Percentiles rank a stretch among this genome's conserved stretches.
phyloP scores from a whole-genome alignment of 805 yeast species.

The Candida loeiensis region DNA sequence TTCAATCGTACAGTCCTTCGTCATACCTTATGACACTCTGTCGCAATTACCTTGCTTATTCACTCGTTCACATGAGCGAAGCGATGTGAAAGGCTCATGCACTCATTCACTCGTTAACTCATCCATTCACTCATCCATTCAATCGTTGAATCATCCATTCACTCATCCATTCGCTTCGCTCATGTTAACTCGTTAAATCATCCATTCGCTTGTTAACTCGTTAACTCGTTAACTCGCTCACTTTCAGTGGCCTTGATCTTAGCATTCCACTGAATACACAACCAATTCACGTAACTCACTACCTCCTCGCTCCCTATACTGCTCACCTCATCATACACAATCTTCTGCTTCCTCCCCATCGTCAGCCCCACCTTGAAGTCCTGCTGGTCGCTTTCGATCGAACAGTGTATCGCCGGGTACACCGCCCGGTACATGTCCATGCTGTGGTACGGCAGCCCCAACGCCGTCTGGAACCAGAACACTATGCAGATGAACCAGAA shows the following conservation, averaged over 20 bases:
- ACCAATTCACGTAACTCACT: slow-evolving; percentile 8
- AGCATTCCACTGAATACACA: neutral
- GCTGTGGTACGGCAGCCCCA: slow-evolving; percentile 90
- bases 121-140: too few species aligned
- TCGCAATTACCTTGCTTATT: too few species aligned
- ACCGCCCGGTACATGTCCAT: slow-evolving; percentile 86
- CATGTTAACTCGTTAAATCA: too few species aligned
- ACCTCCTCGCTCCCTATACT: slow-evolving; percentile 63
- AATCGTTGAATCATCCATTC: too few species aligned
- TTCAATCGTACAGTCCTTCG: too few species aligned
- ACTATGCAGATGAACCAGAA: slow-evolving; percentile 78
- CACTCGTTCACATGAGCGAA: too few species aligned
- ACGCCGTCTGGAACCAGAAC: slow-evolving; percentile 74
- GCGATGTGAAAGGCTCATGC: too few species aligned
- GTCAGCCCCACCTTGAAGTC: slow-evolving; percentile 72
- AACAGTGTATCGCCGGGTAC: slow-evolving; percentile 63
- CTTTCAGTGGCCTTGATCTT: neutral
- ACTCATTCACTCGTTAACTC: too few species aligned
- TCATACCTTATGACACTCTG: too few species aligned
- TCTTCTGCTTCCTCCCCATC: slow-evolving; percentile 57
- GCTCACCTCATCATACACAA: slow-evolving; percentile 55
- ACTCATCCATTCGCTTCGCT: too few species aligned
- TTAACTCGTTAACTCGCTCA: too few species aligned
- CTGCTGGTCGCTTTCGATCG: slow-evolving; percentile 51
- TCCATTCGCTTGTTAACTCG: too few species aligned